Base-by-base conservation (phyloP, 495 filamentous ascomycete species). In the Cairneyella variabilis region DNA sequence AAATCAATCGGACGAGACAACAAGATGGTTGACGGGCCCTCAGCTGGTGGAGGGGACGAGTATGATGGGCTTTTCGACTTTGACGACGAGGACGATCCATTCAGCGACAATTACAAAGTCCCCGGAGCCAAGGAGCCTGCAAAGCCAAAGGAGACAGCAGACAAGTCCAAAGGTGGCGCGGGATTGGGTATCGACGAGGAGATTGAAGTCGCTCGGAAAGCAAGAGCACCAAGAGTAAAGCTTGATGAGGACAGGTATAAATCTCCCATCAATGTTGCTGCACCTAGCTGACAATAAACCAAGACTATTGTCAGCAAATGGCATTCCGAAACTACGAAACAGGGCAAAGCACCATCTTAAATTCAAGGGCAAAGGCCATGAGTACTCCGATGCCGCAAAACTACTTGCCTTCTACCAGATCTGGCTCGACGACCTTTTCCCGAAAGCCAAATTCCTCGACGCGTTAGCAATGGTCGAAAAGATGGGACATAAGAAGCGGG, bases 401-500 rank as follows among this genome's bases (percentile, higher is more conserved):
- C 76, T 99, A 10, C 78, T 99, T 53, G 85, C 86, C 37, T 86
- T 91, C 63, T 99, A 97, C 66, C 93, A 97, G 65, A 70, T 95
- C 57, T 99, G 93, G 93, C 88, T 97, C 4, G 93, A 99, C 65
- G 90, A 96, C 54, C 75, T 99, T 21, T 99, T 89, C 60, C 95
- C 93, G 38, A 90, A 91, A 58, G 93, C 91, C 1, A 95, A 90
- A 63, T 97, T 99, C 54, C 76, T 86, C 21, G 95, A 99, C 62
- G 93, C 88, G 3, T 73, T 97, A 17, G 70, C 83, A 27, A 97
- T 97, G 69, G 89, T 97, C 7, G 95, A 99, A 68, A 97, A 95
- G 69, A 71, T 90, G 3, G 93, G 93, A 1, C 93, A 97, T 67
- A 87, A 84, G 32, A 89, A 86, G 51, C 76, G 77, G 8, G 83